A percentile compares a stretch with the other conserved stretches of the same genome.
Conservation (phyloP, 305 asterid species). For the Ilex paraguariensis region DNA sequence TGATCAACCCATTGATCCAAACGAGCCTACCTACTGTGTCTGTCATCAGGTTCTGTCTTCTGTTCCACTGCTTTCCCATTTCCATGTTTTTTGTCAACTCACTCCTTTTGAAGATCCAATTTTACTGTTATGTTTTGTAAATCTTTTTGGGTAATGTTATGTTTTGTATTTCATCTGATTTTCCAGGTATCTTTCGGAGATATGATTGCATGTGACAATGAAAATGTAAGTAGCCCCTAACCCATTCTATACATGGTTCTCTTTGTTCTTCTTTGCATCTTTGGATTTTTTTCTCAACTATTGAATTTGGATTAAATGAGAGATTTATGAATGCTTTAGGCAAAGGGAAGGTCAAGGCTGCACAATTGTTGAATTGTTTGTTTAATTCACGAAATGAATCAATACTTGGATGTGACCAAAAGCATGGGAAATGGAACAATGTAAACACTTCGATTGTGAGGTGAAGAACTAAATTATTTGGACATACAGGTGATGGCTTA, state of each 20-base stretch:
- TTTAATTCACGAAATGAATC: no score
- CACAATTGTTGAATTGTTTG: background rate
- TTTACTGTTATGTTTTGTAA: no score
- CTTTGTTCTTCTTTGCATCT: constrained; percentile 2
- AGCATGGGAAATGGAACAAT: no score
- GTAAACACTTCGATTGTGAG: no score
- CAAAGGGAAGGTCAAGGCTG: background rate
- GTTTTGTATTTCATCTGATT: constrained; percentile 1
- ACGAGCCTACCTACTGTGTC: constrained; percentile 94
- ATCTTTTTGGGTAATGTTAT: no score
- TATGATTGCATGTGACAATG: constrained; percentile 99
- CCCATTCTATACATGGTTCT: constrained; percentile 11
- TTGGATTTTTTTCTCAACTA: constrained; percentile 1
- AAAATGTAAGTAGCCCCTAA: constrained; percentile 39
- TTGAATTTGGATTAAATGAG: background rate
- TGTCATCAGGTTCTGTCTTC: constrained; percentile 75
- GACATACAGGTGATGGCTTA: no score
- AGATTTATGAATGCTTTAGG: constrained; percentile 5
- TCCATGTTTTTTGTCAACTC: background rate
- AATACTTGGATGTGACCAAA: no score
- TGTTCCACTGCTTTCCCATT: constrained; percentile 5
- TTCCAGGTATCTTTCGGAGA: constrained; percentile 93
- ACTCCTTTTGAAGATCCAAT: no score
- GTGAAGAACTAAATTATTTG: no score
- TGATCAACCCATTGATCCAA: constrained; percentile 91